phyloP scores from a whole-genome alignment of 495 filamentous ascomycete species.

The Clavariopsis aquatica region DNA sequence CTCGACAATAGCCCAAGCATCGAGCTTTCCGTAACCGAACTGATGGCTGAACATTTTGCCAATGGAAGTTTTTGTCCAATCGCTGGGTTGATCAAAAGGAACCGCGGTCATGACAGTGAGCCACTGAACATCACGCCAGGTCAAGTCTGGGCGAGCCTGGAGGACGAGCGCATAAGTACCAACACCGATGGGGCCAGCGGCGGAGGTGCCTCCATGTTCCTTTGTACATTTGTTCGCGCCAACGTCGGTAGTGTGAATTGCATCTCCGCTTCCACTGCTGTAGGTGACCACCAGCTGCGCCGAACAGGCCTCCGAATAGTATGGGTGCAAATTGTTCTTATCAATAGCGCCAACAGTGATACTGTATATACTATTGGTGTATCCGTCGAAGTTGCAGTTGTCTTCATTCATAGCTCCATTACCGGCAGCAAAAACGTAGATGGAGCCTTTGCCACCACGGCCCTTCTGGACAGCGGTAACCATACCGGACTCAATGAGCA shows the following conservation, averaged over 20 bases:
- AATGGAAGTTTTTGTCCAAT: constrained; percentile 77
- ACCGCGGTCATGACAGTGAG: constrained; percentile 82
- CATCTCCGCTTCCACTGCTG: constrained; percentile 83
- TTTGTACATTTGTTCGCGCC: constrained; percentile 75
- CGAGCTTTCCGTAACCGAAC: constrained; percentile 93
- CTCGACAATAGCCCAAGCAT: constrained; percentile 82
- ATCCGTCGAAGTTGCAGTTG: constrained; percentile 99
- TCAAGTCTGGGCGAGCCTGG: constrained; percentile 79
- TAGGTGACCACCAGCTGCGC: constrained; percentile 95
- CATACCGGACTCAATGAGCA: constrained; percentile 87
- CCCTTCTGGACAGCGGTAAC: constrained; percentile 89
- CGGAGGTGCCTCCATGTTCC: constrained; percentile 91
- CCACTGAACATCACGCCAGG: constrained; percentile 94
- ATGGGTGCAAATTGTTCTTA: constrained; percentile 77
- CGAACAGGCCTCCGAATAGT: constrained; percentile 94
- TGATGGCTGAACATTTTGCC: constrained; percentile 90
- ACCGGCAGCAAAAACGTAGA: constrained; percentile 96
- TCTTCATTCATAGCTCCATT: constrained; percentile 87
- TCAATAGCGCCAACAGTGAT: constrained; percentile 96
- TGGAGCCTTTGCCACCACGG: constrained; percentile 77
- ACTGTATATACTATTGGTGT: constrained; percentile 99
- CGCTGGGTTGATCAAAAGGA: constrained; percentile 70
- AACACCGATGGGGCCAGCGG: constrained; percentile 87
- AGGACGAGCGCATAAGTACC: constrained; percentile 93
- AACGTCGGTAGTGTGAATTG: constrained; percentile 96